phyloP scores from a whole-genome alignment of 164 flowering plant species.

The Dillenia turbinata region DNA sequence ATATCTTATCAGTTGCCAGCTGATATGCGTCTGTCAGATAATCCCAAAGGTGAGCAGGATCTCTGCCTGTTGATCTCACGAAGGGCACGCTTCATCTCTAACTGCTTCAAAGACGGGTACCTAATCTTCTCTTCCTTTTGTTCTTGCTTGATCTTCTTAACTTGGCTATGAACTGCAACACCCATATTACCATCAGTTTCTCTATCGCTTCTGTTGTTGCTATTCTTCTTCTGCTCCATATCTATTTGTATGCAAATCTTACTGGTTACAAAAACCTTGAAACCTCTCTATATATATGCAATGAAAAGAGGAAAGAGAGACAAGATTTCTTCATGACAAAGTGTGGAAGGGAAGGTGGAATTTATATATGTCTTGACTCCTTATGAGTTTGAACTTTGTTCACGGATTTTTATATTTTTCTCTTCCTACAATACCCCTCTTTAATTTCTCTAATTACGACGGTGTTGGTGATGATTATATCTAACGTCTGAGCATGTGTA shows the following conservation, averaged over 20 bases:
- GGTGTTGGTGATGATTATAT: no score
- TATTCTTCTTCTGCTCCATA: constrained; percentile 16
- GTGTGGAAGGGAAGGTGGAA: no score
- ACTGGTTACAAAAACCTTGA: no score
- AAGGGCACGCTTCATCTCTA: constrained; percentile 31
- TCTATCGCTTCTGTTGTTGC: constrained; percentile 8
- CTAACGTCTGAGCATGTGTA: no score
- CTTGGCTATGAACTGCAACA: constrained; percentile 60
- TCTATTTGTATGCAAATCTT: neutral
- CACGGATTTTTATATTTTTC: no score
- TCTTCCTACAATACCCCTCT: no score
- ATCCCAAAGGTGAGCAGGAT: constrained; percentile 61
- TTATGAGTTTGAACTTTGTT: no score
- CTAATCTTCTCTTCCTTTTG: constrained; percentile 38
- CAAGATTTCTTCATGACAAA: no score
- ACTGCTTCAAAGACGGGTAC: constrained; percentile 32
- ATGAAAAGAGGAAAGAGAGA: no score
- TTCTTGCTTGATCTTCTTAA: constrained; percentile 60
- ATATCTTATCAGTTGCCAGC: constrained; percentile 30
- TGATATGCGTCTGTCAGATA: constrained; percentile 43
- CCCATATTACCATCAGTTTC: constrained; percentile 15
- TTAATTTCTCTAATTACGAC: no score
- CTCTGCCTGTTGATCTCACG: constrained; percentile 41
- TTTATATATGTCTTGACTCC: no score
- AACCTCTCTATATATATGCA: no score